Evolutionary conservation across 2,329 filamentous ascomycete genomes (phyloP), one percentile per base, ranked within the genome.

Genomic region (Pseudomassariella vexata): DNA sequence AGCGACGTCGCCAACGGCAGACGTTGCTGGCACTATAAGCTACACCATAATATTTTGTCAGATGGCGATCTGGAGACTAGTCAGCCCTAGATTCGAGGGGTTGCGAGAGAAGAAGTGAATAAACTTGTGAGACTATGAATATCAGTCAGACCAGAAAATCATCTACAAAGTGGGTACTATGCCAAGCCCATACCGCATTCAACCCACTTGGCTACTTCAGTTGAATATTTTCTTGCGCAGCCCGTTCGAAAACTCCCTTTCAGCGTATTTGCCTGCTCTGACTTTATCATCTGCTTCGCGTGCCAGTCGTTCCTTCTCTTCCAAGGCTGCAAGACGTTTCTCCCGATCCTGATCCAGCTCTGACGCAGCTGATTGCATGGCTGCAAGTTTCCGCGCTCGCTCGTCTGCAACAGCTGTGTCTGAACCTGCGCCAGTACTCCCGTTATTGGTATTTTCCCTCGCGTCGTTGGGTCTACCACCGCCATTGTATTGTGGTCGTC

Each of bases 341-440:
- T 75, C 74, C 19, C 87, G 78, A 44, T 83, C 79, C n/a, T 65
- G 52, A 46, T 90, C 84, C 28, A 94, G 64, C 9, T 82, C 75
- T 1, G 68, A 70, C 5, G 83, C 83, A 18, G 78, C 80, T 12
- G 72, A 70, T 53, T 85, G 81, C 83, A 88, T 87, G 7, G 77
- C 79, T 11, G 79, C 82, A 12, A 87, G 59, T 52, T 78, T 85
- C 16, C 72, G 70, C 9, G 78, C 76, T n/a, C 70, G 68, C 40
- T 82, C 78, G 15, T 75, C 71, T 14, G 38, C 44, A 4, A 44
- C 40, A 1, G 41, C 47, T 2, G 34, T 27, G 5, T 28, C 34
- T 9, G 24, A n/a, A 7, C 70, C 70, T 6, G 53, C 56, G 4
- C 59, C 56, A 11, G 45, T 39, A 7, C 47, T 47, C 9, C 28